These are phyloP conservation scores for Haematococcus lacustris DNA, from an alignment of 139 green algal species.

Conservation along the genomic window DNA sequence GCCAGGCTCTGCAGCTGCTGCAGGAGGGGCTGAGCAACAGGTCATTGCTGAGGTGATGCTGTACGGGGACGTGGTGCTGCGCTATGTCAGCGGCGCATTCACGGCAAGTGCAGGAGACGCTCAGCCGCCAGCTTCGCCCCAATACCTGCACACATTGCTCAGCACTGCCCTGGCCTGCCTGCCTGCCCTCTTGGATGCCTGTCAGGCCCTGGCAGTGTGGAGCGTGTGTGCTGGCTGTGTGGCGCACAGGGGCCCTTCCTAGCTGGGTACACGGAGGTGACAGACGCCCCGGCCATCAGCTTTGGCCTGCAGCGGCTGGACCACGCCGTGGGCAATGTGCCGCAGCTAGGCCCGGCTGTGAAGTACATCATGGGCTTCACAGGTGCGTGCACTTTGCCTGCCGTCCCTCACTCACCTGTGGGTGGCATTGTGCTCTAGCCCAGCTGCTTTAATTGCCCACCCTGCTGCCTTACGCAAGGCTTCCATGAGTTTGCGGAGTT, in stretches of 20 bases:
- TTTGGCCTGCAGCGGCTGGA: conserved; percentile 86
- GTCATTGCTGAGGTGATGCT: conserved; percentile 69
- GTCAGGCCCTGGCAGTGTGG: too few species aligned
- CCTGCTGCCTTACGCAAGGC: too few species aligned
- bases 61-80: conserved; percentile 93
- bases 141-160: too few species aligned
- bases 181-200: too few species aligned
- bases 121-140: too few species aligned
- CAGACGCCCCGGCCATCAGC: conserved; percentile 22
- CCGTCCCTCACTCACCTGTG: too few species aligned
- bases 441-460: too few species aligned
- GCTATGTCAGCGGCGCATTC: conserved; percentile 33
- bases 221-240: conserved; percentile 5
- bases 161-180: too few species aligned
- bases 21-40: too few species aligned
- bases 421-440: too few species aligned
- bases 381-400: too few species aligned
- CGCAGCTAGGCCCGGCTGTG: conserved; percentile 60
- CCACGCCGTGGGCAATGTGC: conserved; percentile 94
- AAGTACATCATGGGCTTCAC: conserved; percentile 83
- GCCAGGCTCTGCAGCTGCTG: too few species aligned
- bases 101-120: conserved; percentile 13
- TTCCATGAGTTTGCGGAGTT: conserved; percentile 99
- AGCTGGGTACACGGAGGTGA: conserved; percentile 58
- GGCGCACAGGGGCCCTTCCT: conserved; percentile 65